Evolutionary conservation across 495 filamentous ascomycete species (phyloP), one percentile per base, ranked within the genome.

Genomic region (Annulohypoxylon stygium): DNA sequence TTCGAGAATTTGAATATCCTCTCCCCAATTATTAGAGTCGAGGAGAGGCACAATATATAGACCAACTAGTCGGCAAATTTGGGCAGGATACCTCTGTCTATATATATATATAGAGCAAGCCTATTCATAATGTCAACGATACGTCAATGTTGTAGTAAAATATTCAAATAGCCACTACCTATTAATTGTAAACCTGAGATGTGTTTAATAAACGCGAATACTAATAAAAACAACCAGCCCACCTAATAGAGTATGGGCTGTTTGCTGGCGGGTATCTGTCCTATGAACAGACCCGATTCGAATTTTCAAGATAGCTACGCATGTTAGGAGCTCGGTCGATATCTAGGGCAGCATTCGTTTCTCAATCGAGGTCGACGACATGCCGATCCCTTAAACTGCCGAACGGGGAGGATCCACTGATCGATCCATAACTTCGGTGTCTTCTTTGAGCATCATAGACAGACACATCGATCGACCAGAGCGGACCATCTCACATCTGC

Each of bases 381-480:
- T 33, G 51, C n/a, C 51, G 25, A 55, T 33, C 51, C 26, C 16
- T 7, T 16, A 34, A 55, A 26, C 51, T 26, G 26, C 25, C 25
- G 25, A 16, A 34, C 51, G 26, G 43, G 25, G 30, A 30, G 39
- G 51, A 55, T 34, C 51, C 25, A 55, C 26, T 55, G 26, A 25
- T 55, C 51, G 26, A 33, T 55, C 51, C 51, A 55, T 55, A 33
- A 55, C n/a, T 16, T 55, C 51, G 51, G 51, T 53, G 48, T 53
- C 51, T 26, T 16, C 26, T 55, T 55, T n/a, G 14, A 55, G 51
- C 11, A 61, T 68, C 58, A 58, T 51, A 34, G 16, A 47, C 3
- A 12, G 18, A 23, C 30, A 14, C 20, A 48, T n/a, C 9, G 47
- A 58, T 55, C 47, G 33, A 61, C 57, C 14, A 61, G 39, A 2